phyloP scores from a whole-genome alignment of 139 green algal genomes.

The Marvania coccoides region DNA sequence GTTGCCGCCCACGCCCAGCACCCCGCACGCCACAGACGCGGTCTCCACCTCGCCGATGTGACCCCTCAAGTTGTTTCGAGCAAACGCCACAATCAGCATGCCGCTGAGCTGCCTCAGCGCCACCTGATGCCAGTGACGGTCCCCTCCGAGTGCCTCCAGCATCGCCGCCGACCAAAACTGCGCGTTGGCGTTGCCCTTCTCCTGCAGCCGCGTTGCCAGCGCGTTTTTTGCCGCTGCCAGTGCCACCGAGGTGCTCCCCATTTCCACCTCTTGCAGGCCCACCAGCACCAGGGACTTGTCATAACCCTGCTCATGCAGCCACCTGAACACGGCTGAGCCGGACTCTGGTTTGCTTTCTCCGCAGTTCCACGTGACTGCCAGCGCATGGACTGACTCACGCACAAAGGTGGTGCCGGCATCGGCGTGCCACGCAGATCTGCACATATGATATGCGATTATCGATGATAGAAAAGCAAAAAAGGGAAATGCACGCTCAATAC shows the following conservation, averaged over 20 bases:
- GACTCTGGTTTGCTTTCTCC: slow-evolving; percentile 45
- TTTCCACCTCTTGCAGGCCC: slow-evolving; percentile 82
- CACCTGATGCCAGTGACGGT: slow-evolving; percentile 39
- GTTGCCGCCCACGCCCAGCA: slow-evolving; percentile 89
- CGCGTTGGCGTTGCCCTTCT: slow-evolving; percentile 69
- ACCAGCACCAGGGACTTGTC: slow-evolving; percentile 50
- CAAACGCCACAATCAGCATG: slow-evolving; percentile 70
- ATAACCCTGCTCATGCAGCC: slow-evolving; percentile 33
- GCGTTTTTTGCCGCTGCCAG: slow-evolving; percentile 43
- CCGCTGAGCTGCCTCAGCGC: slow-evolving; percentile 80
- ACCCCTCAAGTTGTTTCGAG: slow-evolving; percentile 21
- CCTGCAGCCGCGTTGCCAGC: slow-evolving; percentile 35
- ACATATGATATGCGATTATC: too few species aligned
- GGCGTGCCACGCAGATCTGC: slow-evolving; percentile 26
- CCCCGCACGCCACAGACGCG: slow-evolving; percentile 75
- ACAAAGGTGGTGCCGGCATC: slow-evolving; percentile 10
- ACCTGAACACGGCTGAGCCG: slow-evolving; percentile 27
- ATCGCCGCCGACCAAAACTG: slow-evolving; percentile 56
- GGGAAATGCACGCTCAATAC: too few species aligned
- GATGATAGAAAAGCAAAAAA: too few species aligned
- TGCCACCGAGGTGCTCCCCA: slow-evolving; percentile 66
- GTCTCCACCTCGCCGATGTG: slow-evolving; percentile 72
- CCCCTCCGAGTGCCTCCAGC: slow-evolving; percentile 32
- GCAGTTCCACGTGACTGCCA: slow-evolving; percentile 83
- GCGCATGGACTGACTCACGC: slow-evolving; percentile 36